These are phyloP conservation scores for Aspergillus latus DNA, from an alignment of 2,329 filamentous ascomycete genomes.

Conservation along the genomic window DNA sequence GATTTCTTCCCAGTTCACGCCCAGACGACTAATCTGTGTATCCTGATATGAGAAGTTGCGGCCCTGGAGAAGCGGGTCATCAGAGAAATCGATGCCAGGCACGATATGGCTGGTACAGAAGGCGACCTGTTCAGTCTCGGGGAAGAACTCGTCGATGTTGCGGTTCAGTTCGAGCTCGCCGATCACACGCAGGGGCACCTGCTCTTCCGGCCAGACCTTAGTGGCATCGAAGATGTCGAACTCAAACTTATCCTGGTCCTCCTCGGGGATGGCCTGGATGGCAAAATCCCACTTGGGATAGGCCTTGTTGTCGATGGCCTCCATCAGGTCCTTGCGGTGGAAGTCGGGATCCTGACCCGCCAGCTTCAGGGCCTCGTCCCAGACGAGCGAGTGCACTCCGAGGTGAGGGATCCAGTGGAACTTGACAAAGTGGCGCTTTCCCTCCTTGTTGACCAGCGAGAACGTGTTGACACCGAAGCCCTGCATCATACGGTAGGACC, in stretches of 20 bases:
- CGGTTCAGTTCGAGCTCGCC: slow-evolving; percentile 77
- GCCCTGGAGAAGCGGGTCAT: slow-evolving; percentile 72
- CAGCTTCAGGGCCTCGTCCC: slow-evolving; percentile 74
- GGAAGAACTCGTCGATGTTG: slow-evolving; percentile 78
- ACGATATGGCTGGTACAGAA: slow-evolving; percentile 81
- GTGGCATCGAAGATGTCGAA: slow-evolving; percentile 85
- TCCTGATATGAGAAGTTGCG: slow-evolving; percentile 64
- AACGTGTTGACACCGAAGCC: slow-evolving; percentile 40
- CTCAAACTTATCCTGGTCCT: slow-evolving; percentile 72
- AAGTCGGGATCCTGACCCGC: slow-evolving; percentile 76
- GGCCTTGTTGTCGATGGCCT: slow-evolving; percentile 69
- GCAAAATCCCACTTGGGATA: slow-evolving; percentile 80
- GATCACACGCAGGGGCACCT: slow-evolving; percentile 72
- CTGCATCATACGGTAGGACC: slow-evolving; percentile 39
- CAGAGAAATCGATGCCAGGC: slow-evolving; percentile 73
- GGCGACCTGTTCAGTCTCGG: slow-evolving; percentile 77
- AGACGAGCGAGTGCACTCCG: slow-evolving; percentile 36
- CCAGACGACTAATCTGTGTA: slow-evolving; percentile 64
- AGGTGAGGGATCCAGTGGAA: slow-evolving; percentile 37
- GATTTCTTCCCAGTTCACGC: slow-evolving; percentile 73
- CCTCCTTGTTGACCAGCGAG: slow-evolving; percentile 33
- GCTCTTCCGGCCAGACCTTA: slow-evolving; percentile 80
- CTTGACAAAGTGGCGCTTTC: slow-evolving; percentile 38
- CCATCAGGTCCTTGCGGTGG: slow-evolving; percentile 73
- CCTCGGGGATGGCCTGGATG: slow-evolving; percentile 74